Evolutionary conservation across 202 grass and related monocot species (phyloP).

Genomic region (Miscanthus sacchariflorus): DNA sequence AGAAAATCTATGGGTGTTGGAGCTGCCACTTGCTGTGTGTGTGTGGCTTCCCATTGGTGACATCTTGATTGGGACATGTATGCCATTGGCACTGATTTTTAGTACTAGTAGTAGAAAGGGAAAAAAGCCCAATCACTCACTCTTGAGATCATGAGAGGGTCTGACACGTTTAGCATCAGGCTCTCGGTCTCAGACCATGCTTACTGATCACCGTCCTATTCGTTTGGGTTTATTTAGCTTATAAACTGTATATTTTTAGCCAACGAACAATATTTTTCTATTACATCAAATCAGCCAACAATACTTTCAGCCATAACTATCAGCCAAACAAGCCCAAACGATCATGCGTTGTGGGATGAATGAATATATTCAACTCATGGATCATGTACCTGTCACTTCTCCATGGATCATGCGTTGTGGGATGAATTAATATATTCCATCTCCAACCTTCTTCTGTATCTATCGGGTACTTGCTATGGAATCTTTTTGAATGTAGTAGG

Average conservation of each 20-base stretch:
- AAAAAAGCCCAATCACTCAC: constrained; percentile 6
- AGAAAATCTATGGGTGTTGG: constrained; percentile 26
- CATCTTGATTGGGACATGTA: constrained; percentile 37
- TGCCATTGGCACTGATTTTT: background rate
- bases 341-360: background rate
- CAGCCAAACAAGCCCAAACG: too few species aligned
- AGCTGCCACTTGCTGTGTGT: constrained; percentile 3
- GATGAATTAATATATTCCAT: background rate
- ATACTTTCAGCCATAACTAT: too few species aligned
- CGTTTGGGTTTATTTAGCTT: too few species aligned
- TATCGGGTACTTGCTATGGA: background rate
- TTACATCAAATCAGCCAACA: too few species aligned
- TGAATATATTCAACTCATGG: too few species aligned
- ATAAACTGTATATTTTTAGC: too few species aligned
- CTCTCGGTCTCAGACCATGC: background rate
- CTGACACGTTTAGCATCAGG: constrained; percentile 29
- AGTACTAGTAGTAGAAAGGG: background rate
- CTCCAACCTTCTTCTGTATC: background rate
- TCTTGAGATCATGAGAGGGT: too few species aligned
- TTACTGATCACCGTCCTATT: background rate
- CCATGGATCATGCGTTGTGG: too few species aligned
- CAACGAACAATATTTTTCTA: too few species aligned
- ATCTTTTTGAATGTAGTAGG: background rate
- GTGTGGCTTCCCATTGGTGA: background rate
- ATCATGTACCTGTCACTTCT: too few species aligned